phyloP scores from a whole-genome alignment of 2,329 filamentous ascomycete genomes.

The Penicillium expansum region DNA sequence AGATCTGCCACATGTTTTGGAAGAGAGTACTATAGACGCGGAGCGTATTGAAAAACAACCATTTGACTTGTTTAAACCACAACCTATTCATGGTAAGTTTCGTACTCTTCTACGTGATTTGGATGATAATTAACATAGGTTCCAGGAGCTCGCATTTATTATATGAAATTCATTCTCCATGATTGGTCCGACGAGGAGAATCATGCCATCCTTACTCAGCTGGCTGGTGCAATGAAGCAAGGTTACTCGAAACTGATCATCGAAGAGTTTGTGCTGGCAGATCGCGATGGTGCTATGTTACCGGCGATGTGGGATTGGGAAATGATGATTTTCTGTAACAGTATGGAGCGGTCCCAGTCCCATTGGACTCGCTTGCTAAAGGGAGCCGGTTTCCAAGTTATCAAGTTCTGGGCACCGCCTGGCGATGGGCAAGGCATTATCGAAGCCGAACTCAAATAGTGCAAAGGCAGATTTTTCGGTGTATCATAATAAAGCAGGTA shows the following conservation, averaged over 20 bases:
- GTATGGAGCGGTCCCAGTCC: slow-evolving; percentile 32
- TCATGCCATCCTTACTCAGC: slow-evolving; percentile 30
- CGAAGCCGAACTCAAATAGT: slow-evolving; percentile 8
- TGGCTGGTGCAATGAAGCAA: slow-evolving; percentile 30
- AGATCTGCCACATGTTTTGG: slow-evolving; percentile 15
- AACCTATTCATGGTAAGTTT: slow-evolving; percentile 13
- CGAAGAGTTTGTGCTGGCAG: slow-evolving; percentile 41
- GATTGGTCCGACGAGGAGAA: slow-evolving; percentile 39
- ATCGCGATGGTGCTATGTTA: slow-evolving; percentile 26
- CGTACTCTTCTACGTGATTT: background rate
- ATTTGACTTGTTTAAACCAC: slow-evolving; percentile 12
- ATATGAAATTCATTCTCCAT: slow-evolving; percentile 41
- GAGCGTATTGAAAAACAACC: background rate
- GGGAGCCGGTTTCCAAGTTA: slow-evolving; percentile 33
- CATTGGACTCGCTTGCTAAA: slow-evolving; percentile 36
- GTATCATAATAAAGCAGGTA: background rate
- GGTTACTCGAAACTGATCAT: slow-evolving; percentile 41
- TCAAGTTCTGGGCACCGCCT: slow-evolving; percentile 12
- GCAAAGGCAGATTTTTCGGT: background rate
- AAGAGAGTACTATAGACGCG: background rate
- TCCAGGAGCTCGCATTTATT: slow-evolving; percentile 37
- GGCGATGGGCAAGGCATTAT: slow-evolving; percentile 9
- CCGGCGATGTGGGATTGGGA: slow-evolving; percentile 28
- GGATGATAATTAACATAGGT: background rate
- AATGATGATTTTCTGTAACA: slow-evolving; percentile 36